These are phyloP conservation scores for Ceratorhiza oryzae-sativae DNA, from an alignment of 1,284 basidiomycete genomes.

Conservation along the genomic window DNA sequence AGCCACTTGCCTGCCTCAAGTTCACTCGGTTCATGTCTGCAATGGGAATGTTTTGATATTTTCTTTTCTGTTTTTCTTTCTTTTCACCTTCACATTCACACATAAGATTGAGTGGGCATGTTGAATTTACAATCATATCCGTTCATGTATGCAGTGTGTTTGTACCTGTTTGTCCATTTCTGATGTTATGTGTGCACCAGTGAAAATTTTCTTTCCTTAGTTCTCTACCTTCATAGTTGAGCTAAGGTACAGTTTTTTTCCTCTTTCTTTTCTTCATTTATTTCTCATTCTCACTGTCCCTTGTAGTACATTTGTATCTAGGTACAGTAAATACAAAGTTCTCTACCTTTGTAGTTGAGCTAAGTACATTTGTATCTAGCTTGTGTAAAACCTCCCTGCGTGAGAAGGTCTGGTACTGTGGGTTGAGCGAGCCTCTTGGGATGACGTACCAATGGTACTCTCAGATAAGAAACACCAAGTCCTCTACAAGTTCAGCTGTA, in stretches of 20 bases:
- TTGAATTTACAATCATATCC: background rate
- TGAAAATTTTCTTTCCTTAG: background rate
- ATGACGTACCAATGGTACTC: too few species aligned
- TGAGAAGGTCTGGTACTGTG: background rate
- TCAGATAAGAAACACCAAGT: too few species aligned
- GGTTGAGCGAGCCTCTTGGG: too few species aligned
- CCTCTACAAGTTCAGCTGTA: too few species aligned
- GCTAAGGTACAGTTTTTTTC: background rate
- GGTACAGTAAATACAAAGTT: background rate
- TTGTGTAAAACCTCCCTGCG: background rate
- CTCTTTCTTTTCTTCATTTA: background rate
- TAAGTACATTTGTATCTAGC: background rate
- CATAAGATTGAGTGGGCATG: background rate
- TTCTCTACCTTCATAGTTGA: background rate
- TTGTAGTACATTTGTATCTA: background rate
- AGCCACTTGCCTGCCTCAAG: conserved; percentile 47
- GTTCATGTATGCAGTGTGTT: background rate
- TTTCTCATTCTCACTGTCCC: background rate
- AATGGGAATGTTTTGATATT: background rate
- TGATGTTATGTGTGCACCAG: background rate
- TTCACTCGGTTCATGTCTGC: background rate
- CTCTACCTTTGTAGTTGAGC: background rate
- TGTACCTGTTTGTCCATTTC: background rate
- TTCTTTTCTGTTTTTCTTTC: background rate
- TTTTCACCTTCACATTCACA: background rate